phyloP scores from a whole-genome alignment of 2,329 filamentous ascomycete genomes.

The Talaromyces islandicus region DNA sequence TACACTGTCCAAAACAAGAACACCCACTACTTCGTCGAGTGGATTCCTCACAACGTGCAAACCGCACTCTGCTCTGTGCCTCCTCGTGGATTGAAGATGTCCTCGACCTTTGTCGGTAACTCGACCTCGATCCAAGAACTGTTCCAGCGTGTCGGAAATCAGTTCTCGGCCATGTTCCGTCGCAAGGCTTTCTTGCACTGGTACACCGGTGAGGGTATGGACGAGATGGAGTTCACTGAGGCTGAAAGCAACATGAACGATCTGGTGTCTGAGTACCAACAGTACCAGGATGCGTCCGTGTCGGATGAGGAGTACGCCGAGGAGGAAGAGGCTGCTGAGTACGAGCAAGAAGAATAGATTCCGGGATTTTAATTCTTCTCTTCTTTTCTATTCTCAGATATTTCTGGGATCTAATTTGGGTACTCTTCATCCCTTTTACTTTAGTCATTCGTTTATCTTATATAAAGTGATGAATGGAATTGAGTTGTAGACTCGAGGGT shows the following conservation, averaged over 20 bases:
- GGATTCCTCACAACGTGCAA: slow-evolving; percentile 99
- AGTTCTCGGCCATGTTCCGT: slow-evolving; percentile 99
- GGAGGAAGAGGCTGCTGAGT: slow-evolving; percentile 57
- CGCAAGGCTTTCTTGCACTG: slow-evolving; percentile 99
- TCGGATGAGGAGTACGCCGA: slow-evolving; percentile 82
- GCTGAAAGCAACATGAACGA: slow-evolving; percentile 99
- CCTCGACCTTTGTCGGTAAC: slow-evolving; percentile 97
- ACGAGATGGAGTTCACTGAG: slow-evolving; percentile 99
- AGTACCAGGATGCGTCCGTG: slow-evolving; percentile 98
- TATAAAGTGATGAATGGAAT: background rate
- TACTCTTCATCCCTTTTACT: background rate
- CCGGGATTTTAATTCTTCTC: background rate
- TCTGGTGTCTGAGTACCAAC: slow-evolving; percentile 98
- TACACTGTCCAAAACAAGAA: slow-evolving; percentile 99
- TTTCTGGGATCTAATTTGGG: background rate
- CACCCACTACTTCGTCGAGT: slow-evolving; percentile 98
- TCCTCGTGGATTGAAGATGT: slow-evolving; percentile 97
- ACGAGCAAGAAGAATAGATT: background rate
- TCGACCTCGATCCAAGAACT: slow-evolving; percentile 99
- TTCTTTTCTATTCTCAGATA: background rate
- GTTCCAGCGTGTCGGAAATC: slow-evolving; percentile 99
- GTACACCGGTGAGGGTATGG: slow-evolving; percentile 99
- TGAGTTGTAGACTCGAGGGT: background rate
- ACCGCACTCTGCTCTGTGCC: slow-evolving; percentile 98
- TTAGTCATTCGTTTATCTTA: background rate